These are phyloP conservation scores for Lactifluus volemus DNA, from an alignment of 768 basidiomycete genomes.

Conservation along the genomic window DNA sequence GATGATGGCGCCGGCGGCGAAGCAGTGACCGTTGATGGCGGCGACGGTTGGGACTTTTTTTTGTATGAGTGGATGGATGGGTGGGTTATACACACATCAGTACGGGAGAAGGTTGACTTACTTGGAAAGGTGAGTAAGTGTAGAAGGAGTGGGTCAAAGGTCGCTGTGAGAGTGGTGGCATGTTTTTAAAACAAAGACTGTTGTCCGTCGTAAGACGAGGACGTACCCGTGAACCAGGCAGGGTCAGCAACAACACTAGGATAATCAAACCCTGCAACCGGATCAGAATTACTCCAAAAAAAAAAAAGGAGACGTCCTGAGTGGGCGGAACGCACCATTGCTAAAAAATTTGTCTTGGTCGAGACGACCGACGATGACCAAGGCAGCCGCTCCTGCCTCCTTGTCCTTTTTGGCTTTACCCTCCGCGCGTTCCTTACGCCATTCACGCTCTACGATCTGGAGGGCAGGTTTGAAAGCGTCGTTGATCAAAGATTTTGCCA, in stretches of 20 bases:
- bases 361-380: conserved; percentile 68
- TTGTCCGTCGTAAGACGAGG: no score
- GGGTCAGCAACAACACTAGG: conserved; percentile 41
- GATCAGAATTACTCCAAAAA: no score
- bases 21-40: conserved; percentile 79
- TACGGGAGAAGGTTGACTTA: conserved; percentile 28
- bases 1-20: conserved; percentile 75
- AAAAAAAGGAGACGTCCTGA: no score
- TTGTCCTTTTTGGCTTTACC: conserved; percentile 28
- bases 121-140: conserved; percentile 72
- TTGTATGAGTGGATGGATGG: conserved; percentile 22
- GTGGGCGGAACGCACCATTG: conserved; percentile 44
- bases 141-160: conserved; percentile 60
- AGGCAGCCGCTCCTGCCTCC: conserved; percentile 52
- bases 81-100: background rate
- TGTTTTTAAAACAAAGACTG: background rate
- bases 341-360: conserved; percentile 86
- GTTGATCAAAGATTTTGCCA: conserved; percentile 50
- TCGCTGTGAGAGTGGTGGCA: background rate
- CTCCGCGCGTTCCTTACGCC: conserved; percentile 45
- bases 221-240: conserved; percentile 58
- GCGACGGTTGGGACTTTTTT: conserved; percentile 58
- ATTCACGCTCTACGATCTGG: conserved; percentile 63
- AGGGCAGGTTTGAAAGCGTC: conserved; percentile 60
- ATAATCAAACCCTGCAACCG: conserved; percentile 51